These are phyloP conservation scores for Talaromyces verruculosus DNA, from an alignment of 2,329 filamentous ascomycete genomes.

Conservation along the genomic window DNA sequence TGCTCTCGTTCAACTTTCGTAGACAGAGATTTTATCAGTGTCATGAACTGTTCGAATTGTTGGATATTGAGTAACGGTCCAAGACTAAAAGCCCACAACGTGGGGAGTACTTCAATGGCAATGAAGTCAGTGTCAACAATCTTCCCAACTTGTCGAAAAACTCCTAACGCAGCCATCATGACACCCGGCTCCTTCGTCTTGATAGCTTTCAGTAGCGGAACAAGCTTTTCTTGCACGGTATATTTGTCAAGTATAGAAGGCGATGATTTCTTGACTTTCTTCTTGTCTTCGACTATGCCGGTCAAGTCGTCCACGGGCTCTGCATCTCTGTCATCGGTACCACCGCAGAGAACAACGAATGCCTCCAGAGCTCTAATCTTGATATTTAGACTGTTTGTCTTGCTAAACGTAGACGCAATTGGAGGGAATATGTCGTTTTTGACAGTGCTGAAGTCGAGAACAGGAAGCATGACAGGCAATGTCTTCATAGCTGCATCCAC, in stretches of 20 bases:
- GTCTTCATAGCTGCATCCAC: constrained; percentile 82
- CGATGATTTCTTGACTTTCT: constrained; percentile 61
- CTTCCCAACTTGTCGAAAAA: constrained; percentile 78
- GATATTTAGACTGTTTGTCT: constrained; percentile 89
- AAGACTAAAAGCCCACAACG: constrained; percentile 88
- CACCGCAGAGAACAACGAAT: constrained; percentile 85
- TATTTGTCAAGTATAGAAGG: constrained; percentile 91
- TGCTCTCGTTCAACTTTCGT: constrained; percentile 84
- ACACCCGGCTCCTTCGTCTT: constrained; percentile 98
- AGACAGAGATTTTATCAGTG: constrained; percentile 78
- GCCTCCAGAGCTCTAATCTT: constrained; percentile 91
- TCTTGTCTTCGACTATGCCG: constrained; percentile 57
- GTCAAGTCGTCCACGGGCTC: constrained; percentile 68
- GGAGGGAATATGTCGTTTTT: constrained; percentile 96
- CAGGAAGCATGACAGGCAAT: constrained; percentile 75
- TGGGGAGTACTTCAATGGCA: constrained; percentile 83
- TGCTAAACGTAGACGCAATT: constrained; percentile 85
- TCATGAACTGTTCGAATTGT: constrained; percentile 89
- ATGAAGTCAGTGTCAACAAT: constrained; percentile 86
- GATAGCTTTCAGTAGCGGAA: constrained; percentile 85
- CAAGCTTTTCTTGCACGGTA: constrained; percentile 95
- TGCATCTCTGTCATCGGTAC: constrained; percentile 53
- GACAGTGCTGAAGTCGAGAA: constrained; percentile 92
- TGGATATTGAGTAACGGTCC: constrained; percentile 83
- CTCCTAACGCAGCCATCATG: constrained; percentile 87